Percentiles rank a stretch among this genome's conserved stretches.
phyloP scores from a whole-genome alignment of 495 filamentous ascomycete species.

The Hypomontagnella submonticulosa region DNA sequence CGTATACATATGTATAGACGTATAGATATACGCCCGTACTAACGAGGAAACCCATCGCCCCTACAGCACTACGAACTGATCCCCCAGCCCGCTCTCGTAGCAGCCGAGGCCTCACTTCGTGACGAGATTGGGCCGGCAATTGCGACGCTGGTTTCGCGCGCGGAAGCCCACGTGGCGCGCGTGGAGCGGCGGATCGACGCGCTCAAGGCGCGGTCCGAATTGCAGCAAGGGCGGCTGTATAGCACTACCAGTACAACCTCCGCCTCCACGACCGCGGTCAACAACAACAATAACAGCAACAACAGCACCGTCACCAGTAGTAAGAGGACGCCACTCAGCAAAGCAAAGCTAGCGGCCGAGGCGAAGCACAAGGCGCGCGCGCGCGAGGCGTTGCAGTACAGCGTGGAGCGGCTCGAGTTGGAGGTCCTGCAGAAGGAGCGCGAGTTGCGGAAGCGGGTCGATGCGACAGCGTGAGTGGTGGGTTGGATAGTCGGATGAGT shows the following conservation, averaged over 20 bases:
- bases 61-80: conserved; percentile 63
- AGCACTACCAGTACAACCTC: conserved; percentile 15
- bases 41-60: neutral
- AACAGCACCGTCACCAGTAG: no score
- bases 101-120: conserved; percentile 60
- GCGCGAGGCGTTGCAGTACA: conserved; percentile 60
- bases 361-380: conserved; percentile 53
- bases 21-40: conserved; percentile 5
- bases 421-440: conserved; percentile 63
- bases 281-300: neutral
- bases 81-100: conserved; percentile 59
- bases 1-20: neutral
- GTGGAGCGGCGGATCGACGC: conserved; percentile 60
- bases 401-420: conserved; percentile 61
- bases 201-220: conserved; percentile 58
- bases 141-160: conserved; percentile 58
- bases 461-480: conserved; percentile 37
- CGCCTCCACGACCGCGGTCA: neutral
- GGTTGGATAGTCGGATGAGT: neutral
- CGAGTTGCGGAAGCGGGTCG: conserved; percentile 59
- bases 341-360: conserved; percentile 42
- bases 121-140: conserved; percentile 63
- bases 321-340: neutral
- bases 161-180: conserved; percentile 58
- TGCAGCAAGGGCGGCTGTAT: conserved; percentile 58